Evolutionary conservation across 1,284 basidiomycete genomes (phyloP), one percentile per base, ranked within the genome.

Genomic region (Naganishia liquefaciens): DNA sequence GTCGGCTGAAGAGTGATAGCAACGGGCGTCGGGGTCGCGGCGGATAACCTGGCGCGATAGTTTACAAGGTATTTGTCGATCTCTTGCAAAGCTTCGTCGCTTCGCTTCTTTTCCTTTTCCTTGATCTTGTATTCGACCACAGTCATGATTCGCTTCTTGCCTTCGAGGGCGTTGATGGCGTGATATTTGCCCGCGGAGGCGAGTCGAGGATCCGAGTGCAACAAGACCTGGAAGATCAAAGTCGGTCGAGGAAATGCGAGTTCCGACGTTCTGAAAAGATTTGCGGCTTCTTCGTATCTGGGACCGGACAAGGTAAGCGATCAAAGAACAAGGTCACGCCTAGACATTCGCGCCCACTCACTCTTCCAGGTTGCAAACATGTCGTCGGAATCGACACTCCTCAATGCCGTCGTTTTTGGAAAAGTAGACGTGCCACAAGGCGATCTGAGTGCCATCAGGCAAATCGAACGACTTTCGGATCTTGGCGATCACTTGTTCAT

Each of bases 321-420:
- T 60, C n/a, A 54, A 40, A 30, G 47, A 61, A 58, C 58, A 17
- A 43, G 23, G 25, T 10, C 42, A n/a, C n/a, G 7, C 13, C 33
- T 4, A 7, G 9, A 13, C 10, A 7, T 37, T 37, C 33, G 13
- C 13, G 33, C 13, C 13, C 0, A 76, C 78, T 74, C 62, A 79
- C 78, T 79, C 78, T 25, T 67, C 54, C 15, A 72, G 70, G 62
- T 77, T 76, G 64, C 78, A 79, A 33, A 79, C 73, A 69, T 79
- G 78, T 67, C 75, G 77, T 75, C 58, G 52, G 70, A 79, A 79
- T 73, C 76, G 77, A 70, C 76, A 75, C 28, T 75, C 69, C 2
- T 76, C 72, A 13, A 72, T 68, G 2, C 70, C 67, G 53, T 77
- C 77, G 64, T 77, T 73, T 2, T 76, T 76, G 70, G 72, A 78